These are phyloP conservation scores for Penicillium verrucosum DNA, from an alignment of 2,329 filamentous ascomycete genomes.

Conservation along the genomic window DNA sequence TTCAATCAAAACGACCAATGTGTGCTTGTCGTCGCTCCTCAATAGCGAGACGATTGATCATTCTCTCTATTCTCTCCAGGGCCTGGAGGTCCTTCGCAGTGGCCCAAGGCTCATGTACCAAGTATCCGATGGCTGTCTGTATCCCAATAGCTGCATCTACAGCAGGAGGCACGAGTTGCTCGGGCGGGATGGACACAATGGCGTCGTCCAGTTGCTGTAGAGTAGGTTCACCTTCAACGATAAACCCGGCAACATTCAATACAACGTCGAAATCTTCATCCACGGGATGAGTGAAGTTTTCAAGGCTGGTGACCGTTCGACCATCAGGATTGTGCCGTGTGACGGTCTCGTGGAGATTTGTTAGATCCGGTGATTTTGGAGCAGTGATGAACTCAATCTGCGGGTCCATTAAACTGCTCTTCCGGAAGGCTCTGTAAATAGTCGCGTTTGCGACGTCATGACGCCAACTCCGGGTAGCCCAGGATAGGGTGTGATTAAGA, in stretches of 20 bases:
- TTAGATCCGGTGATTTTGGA: conserved; percentile 2
- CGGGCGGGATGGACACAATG: background rate
- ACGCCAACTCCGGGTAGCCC: conserved; percentile 10
- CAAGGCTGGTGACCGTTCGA: background rate
- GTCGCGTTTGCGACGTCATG: conserved; percentile 1
- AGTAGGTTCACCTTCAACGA: background rate
- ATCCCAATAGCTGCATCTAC: background rate
- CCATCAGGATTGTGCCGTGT: background rate
- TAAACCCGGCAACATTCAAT: background rate
- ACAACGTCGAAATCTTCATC: background rate
- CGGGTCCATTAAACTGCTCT: conserved; percentile 4
- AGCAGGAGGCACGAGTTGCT: background rate
- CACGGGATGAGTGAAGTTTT: conserved; percentile 1
- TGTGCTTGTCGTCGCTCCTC: background rate
- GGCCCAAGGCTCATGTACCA: conserved; percentile 2
- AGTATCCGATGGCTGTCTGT: conserved; percentile 8
- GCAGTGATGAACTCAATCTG: conserved; percentile 1
- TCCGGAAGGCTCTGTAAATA: conserved; percentile 11
- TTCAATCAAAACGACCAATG: background rate
- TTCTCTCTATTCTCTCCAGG: conserved; percentile 2
- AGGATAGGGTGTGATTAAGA: conserved; percentile 6
- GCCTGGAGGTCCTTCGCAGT: background rate
- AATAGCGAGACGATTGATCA: background rate
- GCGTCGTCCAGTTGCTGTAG: conserved; percentile 2
- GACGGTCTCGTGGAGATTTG: conserved; percentile 1